Conservation (phyloP, 169 alveolate genomes). For the Eimeria brunetti region DNA sequence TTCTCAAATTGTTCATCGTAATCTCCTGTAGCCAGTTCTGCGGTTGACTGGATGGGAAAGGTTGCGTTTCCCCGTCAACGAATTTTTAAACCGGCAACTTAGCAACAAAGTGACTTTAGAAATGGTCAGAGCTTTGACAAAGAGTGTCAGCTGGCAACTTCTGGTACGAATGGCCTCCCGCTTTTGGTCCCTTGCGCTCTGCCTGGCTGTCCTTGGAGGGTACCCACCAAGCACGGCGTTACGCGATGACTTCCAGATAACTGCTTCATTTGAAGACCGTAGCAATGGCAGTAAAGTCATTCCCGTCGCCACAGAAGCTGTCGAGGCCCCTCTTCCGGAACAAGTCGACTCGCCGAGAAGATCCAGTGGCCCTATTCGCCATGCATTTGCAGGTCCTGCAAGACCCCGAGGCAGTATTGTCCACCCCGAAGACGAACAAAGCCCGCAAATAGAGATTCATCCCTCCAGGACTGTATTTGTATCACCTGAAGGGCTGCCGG, state of each 20-base stretch:
- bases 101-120: slow-evolving; percentile 44
- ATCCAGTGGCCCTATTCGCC: slow-evolving; percentile 53
- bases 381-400: slow-evolving; percentile 6
- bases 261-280: not conserved
- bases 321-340: not conserved
- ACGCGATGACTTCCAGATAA: slow-evolving; percentile 18
- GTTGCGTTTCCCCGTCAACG: slow-evolving; percentile 15
- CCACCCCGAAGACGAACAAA: not conserved
- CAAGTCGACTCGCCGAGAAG: not conserved
- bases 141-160: not conserved
- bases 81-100: slow-evolving; percentile 1
- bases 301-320: slow-evolving; percentile 1
- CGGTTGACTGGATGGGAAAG: slow-evolving; percentile 59
- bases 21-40: slow-evolving; percentile 50
- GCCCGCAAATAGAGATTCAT: not conserved
- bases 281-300: not conserved
- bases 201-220: slow-evolving; percentile 48
- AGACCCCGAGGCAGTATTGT: not conserved
- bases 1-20: slow-evolving; percentile 37
- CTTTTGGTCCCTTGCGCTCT: slow-evolving; percentile 29
- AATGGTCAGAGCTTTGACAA: slow-evolving; percentile 44
- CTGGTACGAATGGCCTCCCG: slow-evolving; percentile 58
- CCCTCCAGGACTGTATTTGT: not conserved
- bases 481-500: slow-evolving; percentile 40
- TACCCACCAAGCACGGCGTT: slow-evolving; percentile 15